Conservation (phyloP, 129 eudicot species). For the Arctium lappa region DNA sequence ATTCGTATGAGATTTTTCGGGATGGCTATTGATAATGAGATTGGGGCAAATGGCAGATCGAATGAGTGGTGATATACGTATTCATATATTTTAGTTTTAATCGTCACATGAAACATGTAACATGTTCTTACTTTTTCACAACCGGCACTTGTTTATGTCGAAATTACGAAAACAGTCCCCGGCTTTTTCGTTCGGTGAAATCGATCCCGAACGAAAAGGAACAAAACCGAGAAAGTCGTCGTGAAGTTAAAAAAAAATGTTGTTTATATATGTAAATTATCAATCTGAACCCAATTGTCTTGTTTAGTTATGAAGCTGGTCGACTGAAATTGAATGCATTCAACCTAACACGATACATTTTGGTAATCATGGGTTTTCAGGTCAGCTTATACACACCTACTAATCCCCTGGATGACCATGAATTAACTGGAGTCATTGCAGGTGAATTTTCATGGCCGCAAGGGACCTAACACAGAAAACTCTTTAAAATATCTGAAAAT, state of each 20-base stretch:
- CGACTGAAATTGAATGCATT: background rate
- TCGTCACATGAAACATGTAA: conserved; percentile 22
- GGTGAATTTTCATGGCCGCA: background rate
- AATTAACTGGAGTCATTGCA: background rate
- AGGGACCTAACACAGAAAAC: background rate
- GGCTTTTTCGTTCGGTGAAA: background rate
- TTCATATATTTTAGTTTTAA: conserved; percentile 15
- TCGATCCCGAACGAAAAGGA: background rate
- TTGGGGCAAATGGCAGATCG: conserved; percentile 27
- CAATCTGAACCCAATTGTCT: background rate
- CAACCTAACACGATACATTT: background rate
- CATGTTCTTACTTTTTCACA: background rate
- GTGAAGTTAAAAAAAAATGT: background rate
- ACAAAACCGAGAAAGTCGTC: background rate
- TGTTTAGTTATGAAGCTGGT: background rate
- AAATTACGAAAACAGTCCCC: conserved; percentile 13
- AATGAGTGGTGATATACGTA: conserved; percentile 16
- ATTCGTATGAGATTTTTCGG: conserved; percentile 1
- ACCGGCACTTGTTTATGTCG: background rate
- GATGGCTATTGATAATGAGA: conserved; percentile 18
- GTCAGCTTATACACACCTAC: background rate
- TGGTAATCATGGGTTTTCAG: background rate
- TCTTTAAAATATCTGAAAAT: background rate
- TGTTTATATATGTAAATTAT: background rate
- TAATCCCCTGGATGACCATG: background rate